Base-by-base conservation (phyloP, 768 basidiomycete species). In the Royoungia palumana region DNA sequence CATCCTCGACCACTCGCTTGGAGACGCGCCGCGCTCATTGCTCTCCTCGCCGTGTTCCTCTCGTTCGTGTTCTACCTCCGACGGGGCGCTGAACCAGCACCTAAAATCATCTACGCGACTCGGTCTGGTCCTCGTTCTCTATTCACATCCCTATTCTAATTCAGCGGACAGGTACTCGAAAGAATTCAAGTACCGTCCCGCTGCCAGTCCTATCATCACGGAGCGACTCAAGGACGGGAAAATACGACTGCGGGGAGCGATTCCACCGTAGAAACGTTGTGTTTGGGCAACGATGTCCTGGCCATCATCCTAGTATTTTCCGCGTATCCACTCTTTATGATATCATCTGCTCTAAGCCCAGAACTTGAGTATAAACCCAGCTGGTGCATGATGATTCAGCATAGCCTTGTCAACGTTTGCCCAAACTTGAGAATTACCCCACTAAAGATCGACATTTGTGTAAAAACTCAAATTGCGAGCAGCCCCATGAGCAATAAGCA, bases 121-220 rank as follows among this genome's bases (percentile, higher is more conserved):
- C 76, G 87, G 87, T 88, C 50, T 48, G 77, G 32, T 32, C 32
- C 16, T 32, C 69, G 25, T 20, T 27, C 32, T 36, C 8, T 35
- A 2, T 25, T 8, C 12, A 22, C 8, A 12, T 4, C 19, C 36
- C 44, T 21, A 45, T n/a, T 8, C n/a, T 16, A 34, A 30, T 30
- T n/a, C 2, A 14, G 44, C 47, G 27, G 1, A 13, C 48, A 93
- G 91, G 53, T 93, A 93, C 62, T 91, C 87, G 12, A 83, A 85
- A 52, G 84, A 90, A 59, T 79, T 78, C 72, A 89, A 84, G 66
- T 92, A 78, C 62, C 74, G 90, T 20, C 90, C 91, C 0, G 90
- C 90, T 11, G 89, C 89, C 7, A 89, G 87, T 51, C 89, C 91
- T 10, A 72, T 93, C 36, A 76, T 93, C 55, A 91, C 87, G 0